phyloP scores from a whole-genome alignment of 768 basidiomycete genomes.

The Amylocystis lapponica region DNA sequence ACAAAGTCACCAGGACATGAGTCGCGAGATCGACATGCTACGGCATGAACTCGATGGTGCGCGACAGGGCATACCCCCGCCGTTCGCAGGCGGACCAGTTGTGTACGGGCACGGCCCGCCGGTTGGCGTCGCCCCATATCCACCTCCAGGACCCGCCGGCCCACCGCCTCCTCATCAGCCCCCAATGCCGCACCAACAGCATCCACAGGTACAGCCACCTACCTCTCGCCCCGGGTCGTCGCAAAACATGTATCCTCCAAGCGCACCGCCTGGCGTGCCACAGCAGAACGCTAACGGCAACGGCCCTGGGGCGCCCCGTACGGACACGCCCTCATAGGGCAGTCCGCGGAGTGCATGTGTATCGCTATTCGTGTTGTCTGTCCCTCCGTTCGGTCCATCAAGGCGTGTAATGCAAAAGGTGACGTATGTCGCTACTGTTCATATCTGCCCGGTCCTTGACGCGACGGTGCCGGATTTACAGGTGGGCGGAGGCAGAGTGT shows the following conservation, averaged over 20 bases:
- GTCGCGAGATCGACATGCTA: constrained; percentile 71
- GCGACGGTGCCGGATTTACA: no score
- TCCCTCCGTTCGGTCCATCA: not conserved
- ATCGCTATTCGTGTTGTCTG: constrained; percentile 10
- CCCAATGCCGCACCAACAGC: constrained; percentile 28
- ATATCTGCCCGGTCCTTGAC: no score
- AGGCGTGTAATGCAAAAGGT: not conserved
- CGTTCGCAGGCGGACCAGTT: constrained; percentile 44
- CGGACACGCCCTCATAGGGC: constrained; percentile 20
- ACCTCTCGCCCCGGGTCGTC: constrained; percentile 56
- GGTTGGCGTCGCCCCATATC: constrained; percentile 23
- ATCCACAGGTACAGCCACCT: constrained; percentile 21
- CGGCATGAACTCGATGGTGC: constrained; percentile 65
- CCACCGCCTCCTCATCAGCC: constrained; percentile 38
- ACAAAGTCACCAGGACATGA: constrained; percentile 69
- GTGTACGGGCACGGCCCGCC: constrained; percentile 43
- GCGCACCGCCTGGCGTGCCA: constrained; percentile 15
- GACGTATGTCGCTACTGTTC: no score
- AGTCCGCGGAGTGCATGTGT: not conserved
- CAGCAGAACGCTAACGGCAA: constrained; percentile 20
- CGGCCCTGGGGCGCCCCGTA: constrained; percentile 9
- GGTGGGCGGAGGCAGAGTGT: no score
- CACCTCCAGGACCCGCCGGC: constrained; percentile 33
- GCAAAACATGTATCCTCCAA: constrained; percentile 49
- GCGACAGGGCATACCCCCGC: constrained; percentile 48